These are phyloP conservation scores for Ophiostoma novo-ulmi DNA, from an alignment of 2,329 filamentous ascomycete genomes.

Conservation along the genomic window DNA sequence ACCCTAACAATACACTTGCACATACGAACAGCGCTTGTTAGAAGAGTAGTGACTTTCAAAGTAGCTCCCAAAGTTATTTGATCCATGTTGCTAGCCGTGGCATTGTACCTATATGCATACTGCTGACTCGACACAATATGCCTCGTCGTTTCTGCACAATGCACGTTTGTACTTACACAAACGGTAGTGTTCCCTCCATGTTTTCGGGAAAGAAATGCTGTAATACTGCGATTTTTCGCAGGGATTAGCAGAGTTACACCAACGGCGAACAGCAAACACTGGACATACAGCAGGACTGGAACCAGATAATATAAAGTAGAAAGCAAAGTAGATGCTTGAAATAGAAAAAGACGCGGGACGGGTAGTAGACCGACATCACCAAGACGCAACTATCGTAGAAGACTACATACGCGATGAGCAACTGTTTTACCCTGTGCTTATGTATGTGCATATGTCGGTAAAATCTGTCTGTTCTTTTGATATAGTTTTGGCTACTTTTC, in stretches of 20 bases:
- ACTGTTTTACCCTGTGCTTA: background rate
- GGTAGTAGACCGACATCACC: background rate
- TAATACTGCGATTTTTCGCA: background rate
- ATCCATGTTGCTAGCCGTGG: background rate
- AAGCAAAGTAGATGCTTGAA: background rate
- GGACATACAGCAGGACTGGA: background rate
- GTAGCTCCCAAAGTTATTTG: background rate
- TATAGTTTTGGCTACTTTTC: background rate
- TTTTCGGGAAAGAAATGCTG: slow-evolving; percentile 13
- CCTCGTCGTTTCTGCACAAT: background rate
- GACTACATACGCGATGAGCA: background rate
- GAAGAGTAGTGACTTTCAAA: background rate
- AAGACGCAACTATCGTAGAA: background rate
- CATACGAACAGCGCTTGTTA: background rate
- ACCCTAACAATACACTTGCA: background rate
- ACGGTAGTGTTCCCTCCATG: background rate
- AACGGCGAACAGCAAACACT: background rate
- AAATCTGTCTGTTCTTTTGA: background rate
- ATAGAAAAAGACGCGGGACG: background rate
- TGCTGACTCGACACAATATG: background rate
- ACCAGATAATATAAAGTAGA: background rate
- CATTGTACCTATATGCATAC: background rate
- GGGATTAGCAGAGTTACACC: slow-evolving; percentile 5
- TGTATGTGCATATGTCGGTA: background rate
- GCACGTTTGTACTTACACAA: background rate